Evolutionary conservation across 164 flowering plant species (phyloP).

Genomic region (Saururus chinensis): DNA sequence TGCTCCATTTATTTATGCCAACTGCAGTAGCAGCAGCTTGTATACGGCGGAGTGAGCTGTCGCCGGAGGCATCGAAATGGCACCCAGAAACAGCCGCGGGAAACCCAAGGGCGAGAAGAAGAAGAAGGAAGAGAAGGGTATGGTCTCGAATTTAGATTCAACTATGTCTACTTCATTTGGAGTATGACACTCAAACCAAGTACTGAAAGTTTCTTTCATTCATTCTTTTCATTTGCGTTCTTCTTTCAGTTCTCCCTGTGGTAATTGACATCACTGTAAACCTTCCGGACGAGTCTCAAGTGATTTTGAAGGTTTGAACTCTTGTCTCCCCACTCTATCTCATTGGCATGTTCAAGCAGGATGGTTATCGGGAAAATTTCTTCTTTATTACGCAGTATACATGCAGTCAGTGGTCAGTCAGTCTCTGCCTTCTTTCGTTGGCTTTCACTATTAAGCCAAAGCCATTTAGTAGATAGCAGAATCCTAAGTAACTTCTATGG

Average conservation of each 20-base stretch:
- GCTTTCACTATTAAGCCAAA: too few relatives aligned
- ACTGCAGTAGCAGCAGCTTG: not conserved
- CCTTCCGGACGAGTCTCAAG: conserved; percentile 71
- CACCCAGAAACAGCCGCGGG: conserved; percentile 71
- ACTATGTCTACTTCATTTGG: not conserved
- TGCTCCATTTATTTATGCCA: conserved; percentile 9
- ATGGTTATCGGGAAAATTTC: too few relatives aligned
- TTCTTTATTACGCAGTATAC: too few relatives aligned
- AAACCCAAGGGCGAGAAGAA: conserved; percentile 84
- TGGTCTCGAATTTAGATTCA: not conserved
- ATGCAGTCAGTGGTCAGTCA: too few relatives aligned
- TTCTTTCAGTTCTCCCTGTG: conserved; percentile 70
- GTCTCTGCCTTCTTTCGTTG: too few relatives aligned
- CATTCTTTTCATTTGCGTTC: not conserved
- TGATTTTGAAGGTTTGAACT: conserved; percentile 59
- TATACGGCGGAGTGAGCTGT: not conserved
- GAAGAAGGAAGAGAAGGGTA: conserved; percentile 98
- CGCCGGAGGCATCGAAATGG: conserved; percentile 38
- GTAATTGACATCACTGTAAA: conserved; percentile 75
- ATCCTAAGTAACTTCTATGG: too few relatives aligned
- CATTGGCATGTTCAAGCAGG: not conserved
- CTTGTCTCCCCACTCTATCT: not conserved
- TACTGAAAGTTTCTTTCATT: not conserved
- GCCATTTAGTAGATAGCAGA: too few relatives aligned
- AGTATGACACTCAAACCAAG: not conserved